Conservation (phyloP, 2,329 filamentous ascomycete species). For the Anisogramma anomala region DNA sequence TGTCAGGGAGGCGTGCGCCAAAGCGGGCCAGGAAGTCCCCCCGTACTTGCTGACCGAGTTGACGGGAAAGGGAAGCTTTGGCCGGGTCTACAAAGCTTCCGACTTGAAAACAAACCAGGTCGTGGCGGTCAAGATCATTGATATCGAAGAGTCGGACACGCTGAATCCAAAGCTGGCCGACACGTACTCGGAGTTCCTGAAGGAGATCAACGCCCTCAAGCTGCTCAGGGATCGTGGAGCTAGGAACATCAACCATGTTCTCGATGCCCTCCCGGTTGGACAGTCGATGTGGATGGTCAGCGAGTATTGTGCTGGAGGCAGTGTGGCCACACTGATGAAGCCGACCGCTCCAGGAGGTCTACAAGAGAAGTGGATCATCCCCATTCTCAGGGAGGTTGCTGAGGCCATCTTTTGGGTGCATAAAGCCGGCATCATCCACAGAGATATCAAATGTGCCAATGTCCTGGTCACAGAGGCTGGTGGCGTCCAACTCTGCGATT, state of each 20-base stretch:
- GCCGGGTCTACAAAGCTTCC: slow-evolving; percentile 58
- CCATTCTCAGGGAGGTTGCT: slow-evolving; percentile 54
- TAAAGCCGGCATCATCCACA: slow-evolving; percentile 55
- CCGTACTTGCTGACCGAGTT: slow-evolving; percentile 59
- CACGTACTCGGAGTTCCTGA: slow-evolving; percentile 58
- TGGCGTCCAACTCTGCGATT: slow-evolving; percentile 70
- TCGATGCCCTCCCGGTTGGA: slow-evolving; percentile 66
- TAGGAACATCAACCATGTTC: slow-evolving; percentile 69
- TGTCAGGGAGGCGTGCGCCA: slow-evolving; percentile 50
- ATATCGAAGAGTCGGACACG: slow-evolving; percentile 67
- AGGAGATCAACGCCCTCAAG: slow-evolving; percentile 58
- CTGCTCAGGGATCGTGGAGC: slow-evolving; percentile 63
- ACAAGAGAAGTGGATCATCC: slow-evolving; percentile 60
- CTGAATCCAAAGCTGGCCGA: slow-evolving; percentile 53
- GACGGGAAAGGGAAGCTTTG: slow-evolving; percentile 65
- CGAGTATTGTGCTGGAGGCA: slow-evolving; percentile 76
- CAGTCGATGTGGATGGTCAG: slow-evolving; percentile 81
- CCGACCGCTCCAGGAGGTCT: slow-evolving; percentile 54
- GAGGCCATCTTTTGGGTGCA: slow-evolving; percentile 59
- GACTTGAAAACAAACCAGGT: slow-evolving; percentile 36
- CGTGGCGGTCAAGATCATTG: slow-evolving; percentile 72
- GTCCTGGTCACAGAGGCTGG: slow-evolving; percentile 69
- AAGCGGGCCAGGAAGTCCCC: slow-evolving; percentile 48
- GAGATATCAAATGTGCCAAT: slow-evolving; percentile 67
- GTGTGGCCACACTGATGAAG: slow-evolving; percentile 61